A percentile compares a stretch with the other conserved stretches of the same genome.
phyloP scores from a whole-genome alignment of 2,329 filamentous ascomycete genomes.

The Diaporthe sp. region DNA sequence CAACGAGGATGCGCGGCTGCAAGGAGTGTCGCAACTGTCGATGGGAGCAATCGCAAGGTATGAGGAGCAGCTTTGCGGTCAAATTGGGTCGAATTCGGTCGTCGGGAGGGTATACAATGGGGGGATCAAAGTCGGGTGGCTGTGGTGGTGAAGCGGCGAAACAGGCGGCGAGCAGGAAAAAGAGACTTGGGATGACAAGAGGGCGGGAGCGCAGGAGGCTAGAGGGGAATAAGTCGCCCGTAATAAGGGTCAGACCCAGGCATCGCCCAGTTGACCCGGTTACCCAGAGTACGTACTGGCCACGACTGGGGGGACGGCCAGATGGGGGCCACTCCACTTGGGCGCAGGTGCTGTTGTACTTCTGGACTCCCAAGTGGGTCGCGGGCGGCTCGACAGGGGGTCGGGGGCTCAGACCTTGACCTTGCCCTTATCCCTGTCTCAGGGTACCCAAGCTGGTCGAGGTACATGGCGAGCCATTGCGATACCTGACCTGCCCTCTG shows the following conservation, averaged over 20 bases:
- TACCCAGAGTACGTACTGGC: conserved; percentile 24
- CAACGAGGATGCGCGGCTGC: conserved; percentile 31
- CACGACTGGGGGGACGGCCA: neutral
- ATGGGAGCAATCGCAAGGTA: conserved; percentile 28
- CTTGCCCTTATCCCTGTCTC: conserved; percentile 20
- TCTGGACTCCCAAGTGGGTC: conserved; percentile 19
- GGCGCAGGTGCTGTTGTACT: conserved; percentile 17
- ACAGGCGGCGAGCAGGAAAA: conserved; percentile 29
- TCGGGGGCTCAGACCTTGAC: conserved; percentile 10
- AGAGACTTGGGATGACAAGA: conserved; percentile 32
- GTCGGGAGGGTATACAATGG: conserved; percentile 23
- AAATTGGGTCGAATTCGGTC: conserved; percentile 25
- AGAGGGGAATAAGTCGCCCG: conserved; percentile 35
- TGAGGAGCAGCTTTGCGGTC: conserved; percentile 24
- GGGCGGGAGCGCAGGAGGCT: conserved; percentile 35
- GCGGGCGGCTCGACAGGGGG: conserved; percentile 2
- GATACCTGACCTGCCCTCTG: neutral
- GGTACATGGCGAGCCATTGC: neutral
- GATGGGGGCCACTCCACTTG: conserved; percentile 18
- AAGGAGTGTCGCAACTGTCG: neutral
- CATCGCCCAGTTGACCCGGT: conserved; percentile 15
- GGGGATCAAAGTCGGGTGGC: conserved; percentile 24
- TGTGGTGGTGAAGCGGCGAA: conserved; percentile 11
- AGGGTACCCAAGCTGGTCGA: conserved; percentile 9
- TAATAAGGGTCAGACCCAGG: conserved; percentile 33